Conservation (phyloP, 2,329 filamentous ascomycete genomes). For the Dothideomycetes sp. region DNA sequence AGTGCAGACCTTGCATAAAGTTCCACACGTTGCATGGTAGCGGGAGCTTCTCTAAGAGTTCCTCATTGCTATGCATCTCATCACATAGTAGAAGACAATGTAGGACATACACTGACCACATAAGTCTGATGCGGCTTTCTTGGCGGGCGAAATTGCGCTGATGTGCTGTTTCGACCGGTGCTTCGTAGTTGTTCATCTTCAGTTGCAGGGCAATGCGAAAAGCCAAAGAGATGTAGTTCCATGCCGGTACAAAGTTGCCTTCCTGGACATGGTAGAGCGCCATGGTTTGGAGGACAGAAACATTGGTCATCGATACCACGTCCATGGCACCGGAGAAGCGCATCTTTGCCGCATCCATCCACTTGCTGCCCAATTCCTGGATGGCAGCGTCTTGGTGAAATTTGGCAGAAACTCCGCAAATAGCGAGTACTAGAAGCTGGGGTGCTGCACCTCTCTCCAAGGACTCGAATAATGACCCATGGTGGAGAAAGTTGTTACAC, state of each 20-base stretch:
- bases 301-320: neutral
- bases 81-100: neutral
- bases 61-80: neutral
- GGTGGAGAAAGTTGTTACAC: neutral
- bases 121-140: neutral
- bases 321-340: neutral
- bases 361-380: neutral
- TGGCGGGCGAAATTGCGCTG: neutral
- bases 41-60: neutral
- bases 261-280: neutral
- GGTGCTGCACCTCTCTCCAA: neutral
- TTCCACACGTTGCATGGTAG: neutral
- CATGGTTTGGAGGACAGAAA: neutral
- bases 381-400: neutral
- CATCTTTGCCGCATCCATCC: neutral
- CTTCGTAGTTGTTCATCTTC: neutral
- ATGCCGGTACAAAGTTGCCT: neutral
- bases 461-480: neutral
- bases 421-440: neutral
- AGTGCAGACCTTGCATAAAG: neutral
- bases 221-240: neutral
- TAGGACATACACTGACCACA: neutral
- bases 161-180: neutral
- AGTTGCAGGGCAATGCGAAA: neutral
- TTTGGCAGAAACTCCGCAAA: neutral